Percentiles rank a stretch among this genome's conserved stretches.
Conservation (phyloP, 306 rosid genomes). For the Prunus mongolica region DNA sequence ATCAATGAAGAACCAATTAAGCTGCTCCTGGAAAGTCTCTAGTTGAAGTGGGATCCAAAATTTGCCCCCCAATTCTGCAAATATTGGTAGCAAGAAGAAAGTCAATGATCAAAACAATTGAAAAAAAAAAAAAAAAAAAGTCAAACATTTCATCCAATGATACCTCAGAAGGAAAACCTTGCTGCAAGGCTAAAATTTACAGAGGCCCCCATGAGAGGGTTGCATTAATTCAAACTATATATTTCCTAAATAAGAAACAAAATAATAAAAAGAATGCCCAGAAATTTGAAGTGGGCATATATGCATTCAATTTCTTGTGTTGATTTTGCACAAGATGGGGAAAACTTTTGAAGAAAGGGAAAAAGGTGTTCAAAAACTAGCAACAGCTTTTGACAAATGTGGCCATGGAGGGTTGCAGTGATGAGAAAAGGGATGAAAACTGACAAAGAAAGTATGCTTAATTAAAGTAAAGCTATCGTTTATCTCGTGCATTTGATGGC, state of each 20-base stretch:
- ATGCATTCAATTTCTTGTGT: conserved; percentile 11
- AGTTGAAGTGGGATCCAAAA: neutral
- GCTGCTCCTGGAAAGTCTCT: conserved; percentile 6
- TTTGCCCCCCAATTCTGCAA: conserved; percentile 10
- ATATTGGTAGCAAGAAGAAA: too few relatives aligned
- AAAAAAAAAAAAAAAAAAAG: too few relatives aligned
- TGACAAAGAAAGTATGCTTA: conserved; percentile 32
- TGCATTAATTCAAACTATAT: conserved; percentile 16
- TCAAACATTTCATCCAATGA: too few relatives aligned
- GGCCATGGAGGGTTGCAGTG: conserved; percentile 18
- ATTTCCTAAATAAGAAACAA: neutral
- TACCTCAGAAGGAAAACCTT: neutral
- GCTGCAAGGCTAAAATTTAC: conserved; percentile 6
- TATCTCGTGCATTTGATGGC: conserved; percentile 41
- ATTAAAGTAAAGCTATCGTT: conserved; percentile 44
- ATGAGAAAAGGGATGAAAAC: conserved; percentile 31
- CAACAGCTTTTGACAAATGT: conserved; percentile 34
- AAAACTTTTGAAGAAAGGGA: conserved; percentile 17
- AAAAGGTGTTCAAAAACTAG: conserved; percentile 18
- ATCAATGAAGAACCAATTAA: neutral
- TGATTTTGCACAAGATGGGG: neutral
- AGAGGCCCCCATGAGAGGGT: neutral
- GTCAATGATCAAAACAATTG: neutral
- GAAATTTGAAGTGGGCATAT: neutral
- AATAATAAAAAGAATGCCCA: conserved; percentile 16